Evolutionary conservation across 257 asterid genomes (phyloP).

Genomic region (Nicotiana paniculata): DNA sequence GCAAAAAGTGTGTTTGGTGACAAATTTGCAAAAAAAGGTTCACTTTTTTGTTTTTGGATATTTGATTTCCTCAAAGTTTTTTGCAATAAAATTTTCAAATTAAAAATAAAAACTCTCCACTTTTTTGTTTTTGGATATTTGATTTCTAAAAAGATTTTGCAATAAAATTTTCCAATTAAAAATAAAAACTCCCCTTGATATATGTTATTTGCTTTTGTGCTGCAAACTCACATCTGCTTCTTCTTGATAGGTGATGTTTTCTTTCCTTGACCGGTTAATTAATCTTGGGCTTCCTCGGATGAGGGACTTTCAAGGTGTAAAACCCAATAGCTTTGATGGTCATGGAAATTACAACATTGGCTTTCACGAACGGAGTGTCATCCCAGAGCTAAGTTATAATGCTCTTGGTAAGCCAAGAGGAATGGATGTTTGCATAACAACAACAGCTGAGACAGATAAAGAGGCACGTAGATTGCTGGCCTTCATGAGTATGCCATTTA

Average conservation of each 20-base stretch:
- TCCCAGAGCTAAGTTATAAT: conserved; percentile 71
- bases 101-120: no score
- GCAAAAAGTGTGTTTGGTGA: background rate
- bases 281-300: conserved; percentile 84
- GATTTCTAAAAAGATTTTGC: no score
- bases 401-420: conserved; percentile 73
- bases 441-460: conserved; percentile 67
- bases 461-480: conserved; percentile 70
- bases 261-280: conserved; percentile 86
- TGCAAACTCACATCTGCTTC: background rate
- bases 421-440: conserved; percentile 80
- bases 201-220: no score
- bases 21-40: background rate
- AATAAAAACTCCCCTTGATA: no score
- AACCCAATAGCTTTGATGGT: conserved; percentile 79
- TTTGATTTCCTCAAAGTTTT: no score
- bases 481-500: conserved; percentile 87
- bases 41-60: no score
- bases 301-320: conserved; percentile 88
- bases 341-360: conserved; percentile 83
- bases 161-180: no score
- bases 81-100: no score
- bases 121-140: no score
- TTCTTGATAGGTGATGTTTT: conserved; percentile 59
- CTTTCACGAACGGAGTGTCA: conserved; percentile 68